phyloP scores from a whole-genome alignment of 805 yeast species.

The Starmerella asiatica region DNA sequence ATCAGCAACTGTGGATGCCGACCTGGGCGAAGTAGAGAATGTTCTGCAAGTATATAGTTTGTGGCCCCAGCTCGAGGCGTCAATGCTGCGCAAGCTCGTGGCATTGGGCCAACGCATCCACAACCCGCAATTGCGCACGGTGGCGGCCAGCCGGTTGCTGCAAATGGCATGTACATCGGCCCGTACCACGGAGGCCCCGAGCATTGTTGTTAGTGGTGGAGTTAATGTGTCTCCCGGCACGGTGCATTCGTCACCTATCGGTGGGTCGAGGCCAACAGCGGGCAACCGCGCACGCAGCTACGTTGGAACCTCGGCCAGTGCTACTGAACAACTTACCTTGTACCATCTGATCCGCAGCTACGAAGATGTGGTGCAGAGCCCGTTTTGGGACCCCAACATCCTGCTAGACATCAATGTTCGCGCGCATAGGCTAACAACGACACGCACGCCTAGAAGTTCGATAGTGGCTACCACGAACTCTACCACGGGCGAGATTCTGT shows the following conservation, averaged over 20 bases:
- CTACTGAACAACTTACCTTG: conserved; percentile 16
- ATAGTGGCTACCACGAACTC: neutral
- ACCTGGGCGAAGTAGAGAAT: conserved; percentile 13
- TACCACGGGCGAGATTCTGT: conserved; percentile 15
- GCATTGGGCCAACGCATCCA: conserved; percentile 18
- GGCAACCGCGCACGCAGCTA: neutral
- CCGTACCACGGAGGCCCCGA: neutral
- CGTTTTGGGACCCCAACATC: conserved; percentile 64
- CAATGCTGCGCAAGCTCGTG: conserved; percentile 15
- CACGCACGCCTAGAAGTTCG: conserved; percentile 1
- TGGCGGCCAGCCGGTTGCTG: conserved; percentile 15
- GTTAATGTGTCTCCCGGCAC: too few species aligned
- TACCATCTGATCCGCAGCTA: conserved; percentile 14
- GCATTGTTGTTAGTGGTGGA: neutral
- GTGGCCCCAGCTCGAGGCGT: conserved; percentile 18
- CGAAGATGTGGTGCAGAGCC: conserved; percentile 23
- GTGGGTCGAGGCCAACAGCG: neutral
- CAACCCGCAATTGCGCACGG: conserved; percentile 13
- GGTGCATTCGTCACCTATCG: too few species aligned
- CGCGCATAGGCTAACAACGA: conserved; percentile 13
- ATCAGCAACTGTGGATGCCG: conserved; percentile 13
- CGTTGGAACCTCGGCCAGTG: neutral
- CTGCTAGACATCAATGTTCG: conserved; percentile 35
- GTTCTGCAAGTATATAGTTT: conserved; percentile 12
- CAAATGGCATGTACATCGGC: conserved; percentile 6